Percentiles rank a stretch among this genome's conserved stretches.
phyloP scores from a whole-genome alignment of 2,329 filamentous ascomycete genomes.

The Cercospora sojina region DNA sequence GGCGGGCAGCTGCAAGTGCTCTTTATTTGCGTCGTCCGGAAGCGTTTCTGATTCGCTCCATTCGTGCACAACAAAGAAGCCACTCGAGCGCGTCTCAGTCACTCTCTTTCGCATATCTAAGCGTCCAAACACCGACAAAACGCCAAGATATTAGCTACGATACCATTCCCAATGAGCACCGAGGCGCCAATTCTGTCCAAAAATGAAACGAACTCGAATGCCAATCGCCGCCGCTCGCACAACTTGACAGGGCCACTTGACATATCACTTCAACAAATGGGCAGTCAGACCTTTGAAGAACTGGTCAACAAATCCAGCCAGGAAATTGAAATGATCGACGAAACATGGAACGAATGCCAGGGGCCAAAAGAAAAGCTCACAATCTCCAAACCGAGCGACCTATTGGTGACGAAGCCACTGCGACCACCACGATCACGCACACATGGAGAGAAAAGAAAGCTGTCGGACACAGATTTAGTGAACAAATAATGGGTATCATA shows the following conservation, averaged over 20 bases:
- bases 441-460: conserved; percentile 7
- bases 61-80: neutral
- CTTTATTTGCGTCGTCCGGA: neutral
- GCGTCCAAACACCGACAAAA: neutral
- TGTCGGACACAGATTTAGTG: neutral
- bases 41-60: neutral
- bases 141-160: neutral
- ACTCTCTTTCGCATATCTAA: neutral
- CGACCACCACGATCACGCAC: conserved; percentile 4
- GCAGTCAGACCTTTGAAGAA: neutral
- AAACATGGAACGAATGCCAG: neutral
- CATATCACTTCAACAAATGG: neutral
- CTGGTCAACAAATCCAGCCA: neutral
- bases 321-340: neutral
- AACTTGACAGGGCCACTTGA: conserved; percentile 2
- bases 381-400: neutral
- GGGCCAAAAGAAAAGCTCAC: neutral
- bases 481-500: conserved; percentile 5
- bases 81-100: neutral
- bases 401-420: conserved; percentile 1
- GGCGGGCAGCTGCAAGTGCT: too few species aligned
- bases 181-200: neutral
- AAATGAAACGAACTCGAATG: neutral
- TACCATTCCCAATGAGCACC: neutral
- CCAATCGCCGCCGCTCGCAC: conserved; percentile 9